phyloP scores from a whole-genome alignment of 805 yeast species.

The Myxozyma mucilagina region DNA sequence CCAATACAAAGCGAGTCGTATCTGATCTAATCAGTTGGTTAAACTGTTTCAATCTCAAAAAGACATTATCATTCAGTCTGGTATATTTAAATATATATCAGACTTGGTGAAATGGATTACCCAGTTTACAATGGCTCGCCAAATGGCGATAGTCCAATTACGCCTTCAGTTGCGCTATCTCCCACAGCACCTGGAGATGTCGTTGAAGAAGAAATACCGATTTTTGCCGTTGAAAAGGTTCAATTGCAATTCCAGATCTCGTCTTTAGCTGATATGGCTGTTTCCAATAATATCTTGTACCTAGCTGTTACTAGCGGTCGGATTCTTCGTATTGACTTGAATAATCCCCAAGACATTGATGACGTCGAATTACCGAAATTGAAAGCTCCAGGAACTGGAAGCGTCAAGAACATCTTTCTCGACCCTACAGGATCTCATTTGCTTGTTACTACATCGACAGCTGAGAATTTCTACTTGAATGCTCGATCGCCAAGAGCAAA shows the following conservation, averaged over 20 bases:
- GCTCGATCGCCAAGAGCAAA: conserved; percentile 46
- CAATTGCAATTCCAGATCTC: conserved; percentile 53
- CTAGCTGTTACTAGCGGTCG: conserved; percentile 55
- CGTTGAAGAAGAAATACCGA: conserved; percentile 27
- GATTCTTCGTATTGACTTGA: conserved; percentile 65
- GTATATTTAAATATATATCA: not conserved
- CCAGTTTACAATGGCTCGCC: conserved; percentile 10
- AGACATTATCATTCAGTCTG: not conserved
- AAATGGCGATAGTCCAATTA: not conserved
- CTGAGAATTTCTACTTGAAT: conserved; percentile 53
- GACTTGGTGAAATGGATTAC: conserved; percentile 6
- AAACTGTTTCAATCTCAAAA: not conserved
- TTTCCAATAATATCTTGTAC: conserved; percentile 56
- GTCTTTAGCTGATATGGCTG: conserved; percentile 53
- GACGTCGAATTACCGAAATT: conserved; percentile 37
- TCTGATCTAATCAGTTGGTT: too few relatives aligned
- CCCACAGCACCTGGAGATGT: not conserved
- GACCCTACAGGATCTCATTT: conserved; percentile 57
- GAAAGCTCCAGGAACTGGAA: conserved; percentile 36
- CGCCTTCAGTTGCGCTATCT: conserved; percentile 15
- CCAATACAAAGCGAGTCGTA: too few relatives aligned
- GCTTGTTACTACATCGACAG: conserved; percentile 49
- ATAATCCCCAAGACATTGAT: conserved; percentile 61
- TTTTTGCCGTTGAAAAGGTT: conserved; percentile 45
- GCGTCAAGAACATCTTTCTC: conserved; percentile 45